Evolutionary conservation across 371 early-diverging fungal genomes (phyloP).

Genomic region (Funneliformis caledonium): DNA sequence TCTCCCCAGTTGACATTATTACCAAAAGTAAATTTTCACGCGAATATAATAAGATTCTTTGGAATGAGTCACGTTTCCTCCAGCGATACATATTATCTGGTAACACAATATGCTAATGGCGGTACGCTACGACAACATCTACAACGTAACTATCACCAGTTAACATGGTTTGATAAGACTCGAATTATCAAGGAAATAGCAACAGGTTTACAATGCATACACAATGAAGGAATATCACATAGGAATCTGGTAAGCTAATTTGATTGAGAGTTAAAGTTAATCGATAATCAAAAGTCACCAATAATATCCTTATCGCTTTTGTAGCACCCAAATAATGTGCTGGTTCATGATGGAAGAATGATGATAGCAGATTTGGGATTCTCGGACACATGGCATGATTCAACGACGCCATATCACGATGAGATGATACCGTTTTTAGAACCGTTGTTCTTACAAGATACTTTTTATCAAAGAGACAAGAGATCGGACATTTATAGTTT

Average conservation of each 20-base stretch:
- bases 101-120: constrained; percentile 11
- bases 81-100: background rate
- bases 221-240: background rate
- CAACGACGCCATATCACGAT: background rate
- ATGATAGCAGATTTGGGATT: constrained; percentile 27
- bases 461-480: constrained; percentile 8
- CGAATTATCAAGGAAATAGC: background rate
- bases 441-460: constrained; percentile 14
- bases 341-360: constrained; percentile 22
- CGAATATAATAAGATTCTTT: constrained; percentile 22
- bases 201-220: background rate
- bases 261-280: background rate
- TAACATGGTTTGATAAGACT: constrained; percentile 7
- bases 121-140: constrained; percentile 7
- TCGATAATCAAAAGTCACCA: background rate
- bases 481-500: constrained; percentile 44
- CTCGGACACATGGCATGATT: background rate
- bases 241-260: background rate
- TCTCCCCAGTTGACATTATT: constrained; percentile 9
- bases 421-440: constrained; percentile 26
- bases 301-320: background rate
- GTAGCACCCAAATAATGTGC: constrained; percentile 35
- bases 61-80: constrained; percentile 6
- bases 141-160: background rate
- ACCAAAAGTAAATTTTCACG: background rate